Conservation (phyloP, 1,284 basidiomycete genomes). For the Moniliella sp. region DNA sequence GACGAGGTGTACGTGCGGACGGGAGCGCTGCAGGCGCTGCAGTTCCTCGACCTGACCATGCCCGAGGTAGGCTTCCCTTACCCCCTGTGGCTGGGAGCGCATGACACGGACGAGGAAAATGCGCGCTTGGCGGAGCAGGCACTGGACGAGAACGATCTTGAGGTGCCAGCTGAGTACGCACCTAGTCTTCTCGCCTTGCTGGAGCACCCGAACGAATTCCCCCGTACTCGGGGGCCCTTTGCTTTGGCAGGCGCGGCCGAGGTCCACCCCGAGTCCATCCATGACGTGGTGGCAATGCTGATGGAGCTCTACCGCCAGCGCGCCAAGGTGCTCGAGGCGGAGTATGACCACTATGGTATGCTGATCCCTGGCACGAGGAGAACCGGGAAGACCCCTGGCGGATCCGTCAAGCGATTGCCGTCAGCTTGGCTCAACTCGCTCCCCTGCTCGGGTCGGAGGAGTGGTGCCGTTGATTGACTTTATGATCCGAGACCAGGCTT, state of each 20-base stretch:
- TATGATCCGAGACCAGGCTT: constrained; percentile 58
- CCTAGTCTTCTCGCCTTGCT: constrained; percentile 48
- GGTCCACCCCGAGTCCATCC: constrained; percentile 50
- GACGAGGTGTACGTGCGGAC: constrained; percentile 74
- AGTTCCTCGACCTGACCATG: constrained; percentile 78
- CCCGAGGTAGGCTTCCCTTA: constrained; percentile 82
- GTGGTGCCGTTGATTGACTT: constrained; percentile 66
- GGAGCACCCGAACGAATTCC: constrained; percentile 58
- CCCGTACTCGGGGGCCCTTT: constrained; percentile 50
- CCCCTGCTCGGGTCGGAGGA: constrained; percentile 43
- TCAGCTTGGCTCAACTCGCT: constrained; percentile 50
- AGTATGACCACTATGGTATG: constrained; percentile 49
- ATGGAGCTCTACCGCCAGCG: constrained; percentile 63
- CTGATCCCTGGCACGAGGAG: constrained; percentile 68
- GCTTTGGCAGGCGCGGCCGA: constrained; percentile 60
- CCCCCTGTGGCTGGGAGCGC: constrained; percentile 66
- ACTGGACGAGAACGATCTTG: constrained; percentile 91
- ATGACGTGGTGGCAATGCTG: constrained; percentile 40
- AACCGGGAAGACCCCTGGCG: constrained; percentile 81
- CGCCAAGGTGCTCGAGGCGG: constrained; percentile 53
- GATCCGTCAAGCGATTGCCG: constrained; percentile 54
- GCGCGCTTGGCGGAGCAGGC: constrained; percentile 56
- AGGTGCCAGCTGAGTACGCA: constrained; percentile 57
- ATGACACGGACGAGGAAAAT: constrained; percentile 82
- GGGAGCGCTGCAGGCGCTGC: constrained; percentile 71